These are phyloP conservation scores for Luffa aegyptiaca DNA, from an alignment of 306 rosid genomes.

Conservation along the genomic window DNA sequence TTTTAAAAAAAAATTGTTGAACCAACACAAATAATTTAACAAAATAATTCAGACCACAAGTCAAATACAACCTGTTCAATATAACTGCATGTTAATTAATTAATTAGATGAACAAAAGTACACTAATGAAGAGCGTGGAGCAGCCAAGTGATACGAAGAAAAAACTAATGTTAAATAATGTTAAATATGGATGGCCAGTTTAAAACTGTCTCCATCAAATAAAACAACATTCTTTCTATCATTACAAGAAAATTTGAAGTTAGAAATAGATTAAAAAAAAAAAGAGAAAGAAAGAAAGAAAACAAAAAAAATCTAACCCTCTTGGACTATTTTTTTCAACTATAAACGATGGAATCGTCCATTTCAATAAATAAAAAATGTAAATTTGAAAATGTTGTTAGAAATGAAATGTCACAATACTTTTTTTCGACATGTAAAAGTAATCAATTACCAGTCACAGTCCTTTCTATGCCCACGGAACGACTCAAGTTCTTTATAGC, in stretches of 20 bases:
- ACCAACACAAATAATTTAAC: neutral
- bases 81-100: neutral
- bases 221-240: neutral
- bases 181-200: neutral
- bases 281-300: too few species aligned
- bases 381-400: too few species aligned
- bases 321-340: too few species aligned
- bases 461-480: constrained; percentile 97
- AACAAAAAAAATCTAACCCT: too few species aligned
- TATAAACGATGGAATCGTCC: too few species aligned
- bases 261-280: too few species aligned
- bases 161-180: neutral
- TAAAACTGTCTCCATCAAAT: neutral
- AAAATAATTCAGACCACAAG: neutral
- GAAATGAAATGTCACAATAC: too few species aligned
- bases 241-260: too few species aligned
- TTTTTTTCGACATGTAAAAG: neutral
- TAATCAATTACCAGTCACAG: constrained; percentile 64
- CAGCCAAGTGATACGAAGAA: neutral
- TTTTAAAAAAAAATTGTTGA: neutral
- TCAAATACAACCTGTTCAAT: neutral
- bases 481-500: constrained; percentile 97
- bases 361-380: too few species aligned
- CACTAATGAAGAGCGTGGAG: neutral
- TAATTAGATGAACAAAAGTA: neutral